Evolutionary conservation across 441 rosid species (phyloP).

Genomic region (Arabidopsis lyrata): DNA sequence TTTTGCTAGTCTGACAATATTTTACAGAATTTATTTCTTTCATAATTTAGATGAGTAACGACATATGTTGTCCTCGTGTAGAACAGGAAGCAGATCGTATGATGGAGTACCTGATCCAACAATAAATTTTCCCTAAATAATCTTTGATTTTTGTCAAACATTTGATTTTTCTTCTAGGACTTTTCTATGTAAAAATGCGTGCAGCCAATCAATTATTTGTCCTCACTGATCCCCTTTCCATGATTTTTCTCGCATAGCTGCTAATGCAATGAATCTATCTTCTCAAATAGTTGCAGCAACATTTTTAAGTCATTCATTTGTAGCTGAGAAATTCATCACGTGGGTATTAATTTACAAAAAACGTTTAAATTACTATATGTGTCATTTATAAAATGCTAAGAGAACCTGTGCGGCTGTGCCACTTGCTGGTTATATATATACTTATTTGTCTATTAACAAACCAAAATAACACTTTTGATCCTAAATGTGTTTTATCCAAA

Average conservation of each 20-base stretch:
- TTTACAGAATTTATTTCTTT: neutral
- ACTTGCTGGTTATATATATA: neutral
- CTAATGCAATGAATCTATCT: neutral
- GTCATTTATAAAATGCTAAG: neutral
- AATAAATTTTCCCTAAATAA: neutral
- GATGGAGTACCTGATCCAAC: neutral
- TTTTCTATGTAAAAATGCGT: neutral
- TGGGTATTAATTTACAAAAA: neutral
- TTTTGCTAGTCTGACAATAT: neutral
- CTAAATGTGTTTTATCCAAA: neutral
- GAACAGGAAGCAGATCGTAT: neutral
- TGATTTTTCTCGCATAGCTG: neutral
- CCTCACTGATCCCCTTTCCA: neutral
- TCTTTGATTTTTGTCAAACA: neutral
- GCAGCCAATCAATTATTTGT: too few species aligned
- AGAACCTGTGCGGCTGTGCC: neutral
- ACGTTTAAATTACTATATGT: too few species aligned
- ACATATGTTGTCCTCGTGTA: slow-evolving; percentile 4
- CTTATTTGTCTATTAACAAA: neutral
- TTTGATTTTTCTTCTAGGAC: neutral
- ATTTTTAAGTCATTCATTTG: neutral
- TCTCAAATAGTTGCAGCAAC: neutral
- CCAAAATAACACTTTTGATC: neutral
- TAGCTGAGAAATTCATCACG: neutral
- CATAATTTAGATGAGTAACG: neutral